A percentile compares a stretch with the other conserved stretches of the same genome.
Evolutionary conservation across 1,139 yeast species (phyloP).

Genomic region (Scheffersomyces segobiensis): DNA sequence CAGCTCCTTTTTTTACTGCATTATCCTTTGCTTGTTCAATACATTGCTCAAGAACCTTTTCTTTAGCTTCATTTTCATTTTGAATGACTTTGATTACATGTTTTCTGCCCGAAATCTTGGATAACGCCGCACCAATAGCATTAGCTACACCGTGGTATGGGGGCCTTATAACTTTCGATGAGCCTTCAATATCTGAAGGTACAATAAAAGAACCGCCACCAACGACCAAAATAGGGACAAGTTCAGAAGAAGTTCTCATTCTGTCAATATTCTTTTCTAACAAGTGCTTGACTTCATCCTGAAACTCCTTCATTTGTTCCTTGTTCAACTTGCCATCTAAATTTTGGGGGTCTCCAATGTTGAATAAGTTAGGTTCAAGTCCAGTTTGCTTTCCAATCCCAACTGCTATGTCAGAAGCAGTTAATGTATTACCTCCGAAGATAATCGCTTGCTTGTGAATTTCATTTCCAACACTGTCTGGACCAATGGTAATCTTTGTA

Average conservation of each 20-base stretch:
- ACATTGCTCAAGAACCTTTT: background rate
- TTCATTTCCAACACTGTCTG: conserved; percentile 42
- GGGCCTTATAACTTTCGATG: conserved; percentile 38
- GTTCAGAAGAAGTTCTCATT: conserved; percentile 43
- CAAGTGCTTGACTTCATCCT: conserved; percentile 21
- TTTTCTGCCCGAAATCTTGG: conserved; percentile 27
- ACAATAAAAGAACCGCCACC: conserved; percentile 48
- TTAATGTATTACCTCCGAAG: conserved; percentile 36
- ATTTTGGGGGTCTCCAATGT: conserved; percentile 11
- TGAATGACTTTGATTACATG: background rate
- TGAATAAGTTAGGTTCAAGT: conserved; percentile 2
- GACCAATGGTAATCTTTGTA: conserved; percentile 31
- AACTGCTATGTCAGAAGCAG: conserved; percentile 38
- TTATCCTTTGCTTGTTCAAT: background rate
- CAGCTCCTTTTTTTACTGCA: background rate
- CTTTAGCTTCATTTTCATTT: background rate
- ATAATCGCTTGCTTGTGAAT: conserved; percentile 26
- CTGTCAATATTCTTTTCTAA: conserved; percentile 36
- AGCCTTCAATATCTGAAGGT: conserved; percentile 36
- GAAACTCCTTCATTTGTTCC: conserved; percentile 11
- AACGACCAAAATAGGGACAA: conserved; percentile 40
- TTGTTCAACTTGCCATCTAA: conserved; percentile 11
- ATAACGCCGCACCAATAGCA: conserved; percentile 50
- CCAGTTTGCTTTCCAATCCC: conserved; percentile 12
- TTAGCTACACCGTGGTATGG: conserved; percentile 41